Conservation (phyloP, 495 filamentous ascomycete genomes). For the Penicillium ucsense region DNA sequence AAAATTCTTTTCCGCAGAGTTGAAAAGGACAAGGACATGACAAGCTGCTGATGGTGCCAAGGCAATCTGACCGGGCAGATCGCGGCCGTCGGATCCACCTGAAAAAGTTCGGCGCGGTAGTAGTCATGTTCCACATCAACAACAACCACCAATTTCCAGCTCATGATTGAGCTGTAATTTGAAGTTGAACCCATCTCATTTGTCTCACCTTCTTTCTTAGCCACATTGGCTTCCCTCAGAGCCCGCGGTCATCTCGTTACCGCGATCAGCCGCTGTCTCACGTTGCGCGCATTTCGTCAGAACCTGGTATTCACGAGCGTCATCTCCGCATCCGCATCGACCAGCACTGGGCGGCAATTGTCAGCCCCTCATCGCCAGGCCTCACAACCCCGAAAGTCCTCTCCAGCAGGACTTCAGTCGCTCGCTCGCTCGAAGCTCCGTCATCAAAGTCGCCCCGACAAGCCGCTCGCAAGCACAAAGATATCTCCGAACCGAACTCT, state of each 20-base stretch:
- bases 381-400: neutral
- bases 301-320: conserved; percentile 3
- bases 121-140: neutral
- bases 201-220: conserved; percentile 1
- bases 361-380: neutral
- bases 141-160: neutral
- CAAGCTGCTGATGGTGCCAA: no score
- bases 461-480: neutral
- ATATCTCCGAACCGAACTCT: conserved; percentile 4
- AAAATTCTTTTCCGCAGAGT: no score
- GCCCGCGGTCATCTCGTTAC: conserved; percentile 23
- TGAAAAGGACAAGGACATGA: no score
- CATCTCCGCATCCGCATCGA: conserved; percentile 3
- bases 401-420: neutral
- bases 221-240: conserved; percentile 37
- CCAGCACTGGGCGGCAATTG: neutral
- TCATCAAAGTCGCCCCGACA: neutral
- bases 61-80: neutral
- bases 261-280: conserved; percentile 20
- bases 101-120: conserved; percentile 7
- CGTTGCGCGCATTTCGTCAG: conserved; percentile 6
- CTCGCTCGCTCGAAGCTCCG: neutral
- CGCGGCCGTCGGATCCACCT: neutral
- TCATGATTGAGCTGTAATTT: neutral
- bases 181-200: neutral